Base-by-base conservation (phyloP, 169 alveolate genomes). In the Cryptosporidium sp. region DNA sequence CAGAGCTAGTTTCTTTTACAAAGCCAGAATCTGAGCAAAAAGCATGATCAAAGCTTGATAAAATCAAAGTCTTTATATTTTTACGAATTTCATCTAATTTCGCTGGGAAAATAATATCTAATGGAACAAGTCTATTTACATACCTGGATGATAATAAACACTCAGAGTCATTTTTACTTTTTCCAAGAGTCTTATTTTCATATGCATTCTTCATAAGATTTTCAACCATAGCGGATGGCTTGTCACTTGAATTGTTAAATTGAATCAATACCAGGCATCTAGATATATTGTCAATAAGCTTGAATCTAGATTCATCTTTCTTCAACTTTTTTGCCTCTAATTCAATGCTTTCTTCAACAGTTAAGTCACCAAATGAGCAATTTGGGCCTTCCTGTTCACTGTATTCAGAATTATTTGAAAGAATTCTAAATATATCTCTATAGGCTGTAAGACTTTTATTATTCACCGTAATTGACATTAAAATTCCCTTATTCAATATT, bases 391-490 rank as follows among this genome's bases (percentile, higher is more conserved):
- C 39, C n/a, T 55, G 43, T 18, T 74, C 59, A 12, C 37, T 29
- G 4, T 7, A 31, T 33, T n/a, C 45, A 16, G 41, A 26, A 45
- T 62, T 16, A 23, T 45, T 16, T 0, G 21, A 16, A 23, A 80
- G 52, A 8, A 80, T 80, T 37, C 50, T 21, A 4, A 33, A 29
- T 33, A 80, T 45, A n/a, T 80, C 89, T 80, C 68, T 61, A 45
- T 43, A 80, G 0, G 89, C 89, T 62, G 89, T 65, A 26, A 45
- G 6, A 21, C 69, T 41, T 39, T 52, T 41, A 62, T 21, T 43
- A 80, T 80, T 43, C n/a, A 37, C 80, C 4, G 69, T 80, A 26
- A 80, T 65, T n/a, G 89, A 80, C 89, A 80, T 80, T 9, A 80
- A 80, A 21, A 80, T 41, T 9, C 89, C 89, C 14, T 80, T 80